Conservation (phyloP, 2,329 filamentous ascomycete species). For the Xylaria sp. region DNA sequence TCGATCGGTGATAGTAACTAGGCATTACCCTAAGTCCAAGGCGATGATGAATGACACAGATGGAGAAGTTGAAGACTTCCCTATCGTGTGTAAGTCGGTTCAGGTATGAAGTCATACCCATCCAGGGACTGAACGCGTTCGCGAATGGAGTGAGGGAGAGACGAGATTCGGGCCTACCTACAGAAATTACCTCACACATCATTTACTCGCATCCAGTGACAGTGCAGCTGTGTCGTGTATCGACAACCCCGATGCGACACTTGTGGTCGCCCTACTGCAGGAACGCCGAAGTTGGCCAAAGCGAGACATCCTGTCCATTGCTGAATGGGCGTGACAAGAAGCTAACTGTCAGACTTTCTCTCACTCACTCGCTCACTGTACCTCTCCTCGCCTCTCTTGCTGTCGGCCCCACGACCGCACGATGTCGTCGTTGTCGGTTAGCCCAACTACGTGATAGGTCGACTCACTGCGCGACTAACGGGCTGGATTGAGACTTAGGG, state of each 20-base stretch:
- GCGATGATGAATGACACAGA: too few relatives aligned
- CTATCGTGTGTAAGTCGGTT: background rate
- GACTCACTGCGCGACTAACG: too few relatives aligned
- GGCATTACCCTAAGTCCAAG: background rate
- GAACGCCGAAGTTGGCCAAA: slow-evolving; percentile 22
- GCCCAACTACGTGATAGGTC: slow-evolving; percentile 14
- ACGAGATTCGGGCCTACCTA: background rate
- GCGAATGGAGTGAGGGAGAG: background rate
- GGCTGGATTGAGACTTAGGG: slow-evolving; percentile 7
- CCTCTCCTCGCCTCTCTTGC: background rate
- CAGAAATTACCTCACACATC: too few relatives aligned
- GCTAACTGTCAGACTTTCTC: slow-evolving; percentile 6
- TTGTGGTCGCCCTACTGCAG: slow-evolving; percentile 29
- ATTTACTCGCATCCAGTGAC: background rate
- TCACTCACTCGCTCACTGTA: background rate
- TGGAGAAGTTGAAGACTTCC: too few relatives aligned
- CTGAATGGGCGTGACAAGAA: background rate
- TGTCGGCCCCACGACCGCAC: background rate
- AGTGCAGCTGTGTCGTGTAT: background rate
- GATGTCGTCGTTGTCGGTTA: slow-evolving; percentile 8
- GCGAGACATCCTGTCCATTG: slow-evolving; percentile 17
- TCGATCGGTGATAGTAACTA: background rate
- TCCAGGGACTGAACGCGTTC: background rate
- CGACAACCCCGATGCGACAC: slow-evolving; percentile 16
- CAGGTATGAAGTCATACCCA: background rate